Percentiles rank a stretch among this genome's conserved stretches.
Evolutionary conservation across 176 grass and related monocot species (phyloP).

Genomic region (Oryza meyeriana): DNA sequence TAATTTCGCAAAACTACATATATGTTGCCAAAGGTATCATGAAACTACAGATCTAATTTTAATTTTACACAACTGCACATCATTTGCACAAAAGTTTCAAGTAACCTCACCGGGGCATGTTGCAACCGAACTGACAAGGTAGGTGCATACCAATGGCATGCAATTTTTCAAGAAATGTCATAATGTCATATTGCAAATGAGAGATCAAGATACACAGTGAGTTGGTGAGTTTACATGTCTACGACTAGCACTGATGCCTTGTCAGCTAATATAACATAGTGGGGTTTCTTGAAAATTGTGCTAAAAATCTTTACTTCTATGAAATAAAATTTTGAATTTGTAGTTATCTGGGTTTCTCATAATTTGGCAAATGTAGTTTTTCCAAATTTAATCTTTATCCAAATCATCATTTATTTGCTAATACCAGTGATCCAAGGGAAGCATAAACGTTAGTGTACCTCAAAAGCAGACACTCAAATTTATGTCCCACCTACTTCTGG

Average conservation of each 20-base stretch:
- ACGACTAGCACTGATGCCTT: background rate
- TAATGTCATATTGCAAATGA: no score
- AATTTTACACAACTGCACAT: background rate
- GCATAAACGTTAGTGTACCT: background rate
- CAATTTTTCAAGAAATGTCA: no score
- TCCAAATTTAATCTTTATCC: background rate
- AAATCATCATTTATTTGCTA: constrained; percentile 6
- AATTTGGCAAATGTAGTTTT: background rate
- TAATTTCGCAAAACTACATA: background rate
- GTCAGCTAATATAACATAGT: background rate
- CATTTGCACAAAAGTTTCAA: no score
- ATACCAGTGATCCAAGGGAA: background rate
- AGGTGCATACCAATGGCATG: no score
- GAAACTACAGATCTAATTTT: background rate
- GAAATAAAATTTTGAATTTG: background rate
- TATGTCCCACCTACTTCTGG: background rate
- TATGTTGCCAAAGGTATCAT: background rate
- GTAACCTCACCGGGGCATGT: no score
- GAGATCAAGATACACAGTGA: background rate
- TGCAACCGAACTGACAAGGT: no score
- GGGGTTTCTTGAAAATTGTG: background rate
- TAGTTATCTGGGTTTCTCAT: background rate
- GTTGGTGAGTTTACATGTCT: background rate
- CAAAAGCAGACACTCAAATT: background rate
- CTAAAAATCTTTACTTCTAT: background rate